Percentiles rank a stretch among this genome's conserved stretches.
These are phyloP conservation scores for Trichosporon faecale DNA, from an alignment of 1,284 basidiomycete genomes.

Conservation along the genomic window DNA sequence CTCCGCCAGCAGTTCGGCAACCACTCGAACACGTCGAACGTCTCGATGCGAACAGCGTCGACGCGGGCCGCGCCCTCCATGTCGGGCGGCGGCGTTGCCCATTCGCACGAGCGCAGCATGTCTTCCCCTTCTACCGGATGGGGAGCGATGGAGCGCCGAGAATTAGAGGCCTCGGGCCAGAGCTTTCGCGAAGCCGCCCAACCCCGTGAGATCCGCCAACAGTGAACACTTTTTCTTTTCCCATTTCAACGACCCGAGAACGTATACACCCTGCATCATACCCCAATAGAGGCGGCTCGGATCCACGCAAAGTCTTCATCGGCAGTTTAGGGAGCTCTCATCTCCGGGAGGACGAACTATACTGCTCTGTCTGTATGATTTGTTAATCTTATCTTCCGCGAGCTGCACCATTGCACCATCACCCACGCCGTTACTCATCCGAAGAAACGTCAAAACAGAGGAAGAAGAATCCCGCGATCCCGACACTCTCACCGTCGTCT, in stretches of 20 bases:
- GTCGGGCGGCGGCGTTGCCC: background rate
- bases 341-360: background rate
- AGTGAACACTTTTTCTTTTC: background rate
- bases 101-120: constrained; percentile 22
- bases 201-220: constrained; percentile 1
- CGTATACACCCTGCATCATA: constrained; percentile 5
- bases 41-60: constrained; percentile 22
- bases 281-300: constrained; percentile 7
- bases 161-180: constrained; percentile 9
- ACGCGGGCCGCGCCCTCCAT: constrained; percentile 13
- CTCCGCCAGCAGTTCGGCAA: constrained; percentile 1
- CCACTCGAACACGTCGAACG: constrained; percentile 15
- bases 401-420: background rate
- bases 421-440: background rate
- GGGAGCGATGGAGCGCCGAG: constrained; percentile 12
- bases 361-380: background rate
- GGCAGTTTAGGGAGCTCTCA: background rate
- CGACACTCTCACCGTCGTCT: background rate
- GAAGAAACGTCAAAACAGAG: background rate
- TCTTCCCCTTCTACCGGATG: constrained; percentile 13
- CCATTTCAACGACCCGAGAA: background rate
- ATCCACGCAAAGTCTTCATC: constrained; percentile 11
- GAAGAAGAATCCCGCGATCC: background rate
- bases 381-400: background rate
- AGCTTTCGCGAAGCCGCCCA: background rate